Percentiles rank a stretch among this genome's conserved stretches.
These are phyloP conservation scores for Syzygium jambos DNA, from an alignment of 345 rosid species.

Conservation along the genomic window DNA sequence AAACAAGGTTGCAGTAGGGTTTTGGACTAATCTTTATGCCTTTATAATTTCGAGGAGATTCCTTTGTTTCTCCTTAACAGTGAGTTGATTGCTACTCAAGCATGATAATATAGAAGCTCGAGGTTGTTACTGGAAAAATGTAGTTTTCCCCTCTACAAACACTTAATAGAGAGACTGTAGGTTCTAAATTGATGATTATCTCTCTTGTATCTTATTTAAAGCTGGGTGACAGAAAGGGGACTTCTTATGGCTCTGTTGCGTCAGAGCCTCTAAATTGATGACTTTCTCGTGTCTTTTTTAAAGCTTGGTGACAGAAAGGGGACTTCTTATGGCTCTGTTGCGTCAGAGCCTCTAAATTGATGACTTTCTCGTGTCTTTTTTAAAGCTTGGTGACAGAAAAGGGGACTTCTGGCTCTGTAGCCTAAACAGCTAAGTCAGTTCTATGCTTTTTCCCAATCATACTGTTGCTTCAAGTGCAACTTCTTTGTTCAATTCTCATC, in stretches of 20 bases:
- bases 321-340: background rate
- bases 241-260: background rate
- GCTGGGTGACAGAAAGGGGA: background rate
- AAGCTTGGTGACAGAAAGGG: background rate
- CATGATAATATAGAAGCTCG: background rate
- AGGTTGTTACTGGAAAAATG: background rate
- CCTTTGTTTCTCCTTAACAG: background rate
- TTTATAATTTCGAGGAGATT: background rate
- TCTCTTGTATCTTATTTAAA: background rate
- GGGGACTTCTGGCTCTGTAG: background rate
- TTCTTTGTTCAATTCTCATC: background rate
- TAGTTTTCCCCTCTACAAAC: background rate
- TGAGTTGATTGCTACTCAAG: background rate
- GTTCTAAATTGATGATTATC: background rate
- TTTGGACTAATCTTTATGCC: background rate
- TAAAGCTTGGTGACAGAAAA: background rate
- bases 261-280: background rate
- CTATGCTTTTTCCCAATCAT: background rate
- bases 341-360: background rate
- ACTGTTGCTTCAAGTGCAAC: background rate
- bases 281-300: background rate
- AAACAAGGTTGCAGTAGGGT: background rate
- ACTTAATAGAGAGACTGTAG: background rate
- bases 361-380: background rate
- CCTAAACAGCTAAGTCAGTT: background rate